Evolutionary conservation across 371 early-diverging fungal genomes (phyloP), one percentile per base, ranked within the genome.

Genomic region (Paramicrosporidium saccamoebae): DNA sequence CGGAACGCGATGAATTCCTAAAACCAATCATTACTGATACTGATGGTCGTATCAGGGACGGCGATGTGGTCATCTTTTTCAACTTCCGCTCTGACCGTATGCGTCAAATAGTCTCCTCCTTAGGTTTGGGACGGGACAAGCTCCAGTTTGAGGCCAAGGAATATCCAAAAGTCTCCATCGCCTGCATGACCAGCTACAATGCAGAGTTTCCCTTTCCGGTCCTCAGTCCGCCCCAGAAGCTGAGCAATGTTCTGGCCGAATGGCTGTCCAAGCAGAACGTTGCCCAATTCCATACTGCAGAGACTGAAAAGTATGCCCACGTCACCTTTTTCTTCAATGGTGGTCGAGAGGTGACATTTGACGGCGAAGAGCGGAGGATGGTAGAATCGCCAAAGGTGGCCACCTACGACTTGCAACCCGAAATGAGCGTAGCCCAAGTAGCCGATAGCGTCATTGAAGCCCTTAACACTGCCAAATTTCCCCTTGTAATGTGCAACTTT

Each of bases 301-400:
- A 98, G 50, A 95, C 96, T 5, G 99, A 98, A 42, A 98, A 98
- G 55, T 90, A 86, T 44, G 97, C 99, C 10, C 99, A 98, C 48
- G 98, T 98, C 17, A 98, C 99, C 23, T 98, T 95, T 66, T 98
- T 98, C 71, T 96, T 97, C 57, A 94, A 97, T 51, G 99, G 99
- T 26, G 95, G 95, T 19, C 51, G 64, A 14, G 94, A 92, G 46
- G 62, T 64, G 19, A 67, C 72, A 39, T 86, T 71, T 44, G 28
- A 42, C 14, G 44, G 45, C 23, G 96, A 97, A 51, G 63, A 73
- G 21, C 77, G 95, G 30, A 66, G 63, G 30, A 39, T 97, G 48
- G 54, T 90, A 24, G 48, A 68, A 12, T 77, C 78, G 20, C 88
- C 90, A 25, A 72, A 69, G 45, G 98, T 96, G 2, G 75, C 88